These are phyloP conservation scores for Clavariopsis aquatica DNA, from an alignment of 495 filamentous ascomycete species.

Conservation along the genomic window DNA sequence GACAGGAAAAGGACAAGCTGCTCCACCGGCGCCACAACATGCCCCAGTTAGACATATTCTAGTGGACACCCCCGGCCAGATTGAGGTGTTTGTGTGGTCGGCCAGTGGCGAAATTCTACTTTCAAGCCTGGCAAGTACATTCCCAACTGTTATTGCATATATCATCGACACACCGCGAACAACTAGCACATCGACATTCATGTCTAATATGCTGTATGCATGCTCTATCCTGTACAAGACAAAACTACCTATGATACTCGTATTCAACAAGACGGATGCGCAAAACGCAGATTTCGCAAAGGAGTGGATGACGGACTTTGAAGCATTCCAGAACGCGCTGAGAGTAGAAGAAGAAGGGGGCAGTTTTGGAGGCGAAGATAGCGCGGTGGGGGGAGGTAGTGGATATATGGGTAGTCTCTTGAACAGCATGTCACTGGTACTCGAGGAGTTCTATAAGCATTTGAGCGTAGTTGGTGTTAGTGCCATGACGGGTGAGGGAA, in stretches of 20 bases:
- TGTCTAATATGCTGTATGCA: slow-evolving; percentile 99
- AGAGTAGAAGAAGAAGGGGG: slow-evolving; percentile 74
- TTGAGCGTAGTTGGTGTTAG: slow-evolving; percentile 90
- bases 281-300: slow-evolving; percentile 88
- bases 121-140: slow-evolving; percentile 85
- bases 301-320: slow-evolving; percentile 99
- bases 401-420: slow-evolving; percentile 97
- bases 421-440: slow-evolving; percentile 95
- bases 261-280: slow-evolving; percentile 98
- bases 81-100: slow-evolving; percentile 98
- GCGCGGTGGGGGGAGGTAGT: slow-evolving; percentile 66
- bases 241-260: slow-evolving; percentile 94
- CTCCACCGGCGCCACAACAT: slow-evolving; percentile 52
- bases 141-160: slow-evolving; percentile 95
- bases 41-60: slow-evolving; percentile 80
- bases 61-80: slow-evolving; percentile 95
- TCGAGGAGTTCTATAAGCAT: slow-evolving; percentile 96
- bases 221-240: slow-evolving; percentile 99
- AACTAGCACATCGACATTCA: slow-evolving; percentile 90
- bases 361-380: slow-evolving; percentile 73
- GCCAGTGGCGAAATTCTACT: slow-evolving; percentile 91
- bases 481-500: slow-evolving; percentile 86
- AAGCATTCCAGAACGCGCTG: slow-evolving; percentile 88
- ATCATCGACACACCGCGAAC: slow-evolving; percentile 95
- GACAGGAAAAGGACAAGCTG: slow-evolving; percentile 58